A percentile compares a stretch with the other conserved stretches of the same genome.
These are phyloP conservation scores for Furcasterigmium sp. DNA, from an alignment of 2,329 filamentous ascomycete species.

Conservation along the genomic window DNA sequence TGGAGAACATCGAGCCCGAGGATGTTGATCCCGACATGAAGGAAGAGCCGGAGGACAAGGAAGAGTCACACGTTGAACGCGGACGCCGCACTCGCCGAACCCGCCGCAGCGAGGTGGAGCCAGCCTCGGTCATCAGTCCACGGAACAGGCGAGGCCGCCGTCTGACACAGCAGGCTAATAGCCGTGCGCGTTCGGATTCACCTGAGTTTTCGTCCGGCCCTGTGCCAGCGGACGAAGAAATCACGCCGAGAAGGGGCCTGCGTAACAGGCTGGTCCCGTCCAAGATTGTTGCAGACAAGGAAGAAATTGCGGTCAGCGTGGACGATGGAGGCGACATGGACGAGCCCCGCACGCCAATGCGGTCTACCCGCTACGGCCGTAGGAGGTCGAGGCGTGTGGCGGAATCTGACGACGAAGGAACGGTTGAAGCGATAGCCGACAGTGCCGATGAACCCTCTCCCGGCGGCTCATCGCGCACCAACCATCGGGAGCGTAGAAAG, in stretches of 20 bases:
- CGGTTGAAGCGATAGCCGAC: too few relatives aligned
- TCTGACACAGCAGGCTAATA: background rate
- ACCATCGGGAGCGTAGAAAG: background rate
- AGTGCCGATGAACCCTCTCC: background rate
- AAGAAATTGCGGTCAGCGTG: background rate
- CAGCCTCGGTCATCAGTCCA: background rate
- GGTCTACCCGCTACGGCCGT: background rate
- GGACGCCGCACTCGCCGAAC: too few relatives aligned
- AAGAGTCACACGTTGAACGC: too few relatives aligned
- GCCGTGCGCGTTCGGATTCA: background rate
- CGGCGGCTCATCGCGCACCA: background rate
- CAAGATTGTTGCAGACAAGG: background rate
- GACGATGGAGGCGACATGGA: background rate
- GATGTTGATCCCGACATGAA: too few relatives aligned
- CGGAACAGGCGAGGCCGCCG: background rate
- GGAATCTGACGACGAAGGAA: background rate
- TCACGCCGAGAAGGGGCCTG: background rate
- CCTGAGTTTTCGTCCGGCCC: background rate
- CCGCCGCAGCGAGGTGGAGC: too few relatives aligned
- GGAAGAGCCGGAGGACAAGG: too few relatives aligned
- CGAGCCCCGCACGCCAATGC: background rate
- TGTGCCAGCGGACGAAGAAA: background rate
- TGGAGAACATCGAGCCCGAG: too few relatives aligned
- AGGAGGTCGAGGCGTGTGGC: background rate
- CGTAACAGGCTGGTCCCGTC: background rate